phyloP scores from a whole-genome alignment of 129 eudicot genomes.

The Flaveria sonorensis region DNA sequence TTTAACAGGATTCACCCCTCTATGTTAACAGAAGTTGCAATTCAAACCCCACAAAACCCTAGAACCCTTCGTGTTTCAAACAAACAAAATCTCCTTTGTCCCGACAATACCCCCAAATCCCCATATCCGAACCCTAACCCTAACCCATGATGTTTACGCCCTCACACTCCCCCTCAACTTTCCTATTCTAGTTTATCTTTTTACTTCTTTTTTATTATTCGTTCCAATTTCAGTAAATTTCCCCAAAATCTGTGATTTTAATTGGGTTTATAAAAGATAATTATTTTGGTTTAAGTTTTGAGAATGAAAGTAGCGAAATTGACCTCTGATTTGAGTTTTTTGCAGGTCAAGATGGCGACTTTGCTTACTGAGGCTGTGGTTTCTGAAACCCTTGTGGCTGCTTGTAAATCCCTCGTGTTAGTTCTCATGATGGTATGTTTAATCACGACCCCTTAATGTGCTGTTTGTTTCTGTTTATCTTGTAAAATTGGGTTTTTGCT shows the following conservation, averaged over 20 bases:
- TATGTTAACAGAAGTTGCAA: not conserved
- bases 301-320: conserved; percentile 51
- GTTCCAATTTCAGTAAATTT: conserved; percentile 5
- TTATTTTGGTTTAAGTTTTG: conserved; percentile 3
- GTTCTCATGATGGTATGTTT: conserved; percentile 50
- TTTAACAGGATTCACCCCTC: not conserved
- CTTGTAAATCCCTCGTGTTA: conserved; percentile 40
- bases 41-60: conserved; percentile 9
- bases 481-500: conserved; percentile 19
- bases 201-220: not conserved
- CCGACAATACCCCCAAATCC: conserved; percentile 33
- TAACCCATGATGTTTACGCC: conserved; percentile 34
- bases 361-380: conserved; percentile 47
- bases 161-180: conserved; percentile 12
- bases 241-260: conserved; percentile 11
- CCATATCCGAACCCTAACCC: conserved; percentile 29
- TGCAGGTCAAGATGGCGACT: conserved; percentile 33
- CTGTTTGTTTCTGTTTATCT: not conserved
- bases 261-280: conserved; percentile 9
- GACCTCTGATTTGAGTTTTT: conserved; percentile 41
- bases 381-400: conserved; percentile 35
- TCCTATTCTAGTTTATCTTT: not conserved
- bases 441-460: conserved; percentile 1
- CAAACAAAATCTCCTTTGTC: conserved; percentile 27
- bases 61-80: conserved; percentile 15